Percentiles rank a stretch among this genome's conserved stretches.
Evolutionary conservation across 2,329 filamentous ascomycete genomes (phyloP).

Genomic region (Graphilbum sp.): DNA sequence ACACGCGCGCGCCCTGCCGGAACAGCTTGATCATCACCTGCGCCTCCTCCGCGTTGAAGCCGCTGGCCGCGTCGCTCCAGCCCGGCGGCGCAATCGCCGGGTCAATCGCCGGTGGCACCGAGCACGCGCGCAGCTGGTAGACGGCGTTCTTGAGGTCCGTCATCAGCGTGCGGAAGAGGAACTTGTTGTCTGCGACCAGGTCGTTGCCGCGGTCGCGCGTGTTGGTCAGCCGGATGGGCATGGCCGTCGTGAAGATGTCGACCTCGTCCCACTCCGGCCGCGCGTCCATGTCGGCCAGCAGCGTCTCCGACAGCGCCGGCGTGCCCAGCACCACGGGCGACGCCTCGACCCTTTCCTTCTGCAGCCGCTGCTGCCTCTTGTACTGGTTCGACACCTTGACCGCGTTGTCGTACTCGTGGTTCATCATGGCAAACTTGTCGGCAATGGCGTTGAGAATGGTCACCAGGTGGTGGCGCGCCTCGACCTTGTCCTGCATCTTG

Average conservation of each 20-base stretch:
- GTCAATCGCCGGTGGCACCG: constrained; percentile 58
- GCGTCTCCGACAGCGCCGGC: constrained; percentile 50
- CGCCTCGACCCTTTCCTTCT: constrained; percentile 16
- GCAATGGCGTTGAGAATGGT: constrained; percentile 97
- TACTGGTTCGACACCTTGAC: constrained; percentile 90
- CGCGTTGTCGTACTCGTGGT: constrained; percentile 84
- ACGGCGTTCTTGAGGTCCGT: constrained; percentile 94
- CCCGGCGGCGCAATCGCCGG: constrained; percentile 64
- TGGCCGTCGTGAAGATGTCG: constrained; percentile 78
- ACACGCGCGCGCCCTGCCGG: constrained; percentile 88
- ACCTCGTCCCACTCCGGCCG: constrained; percentile 94
- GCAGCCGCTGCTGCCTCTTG: constrained; percentile 58
- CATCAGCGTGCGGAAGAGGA: constrained; percentile 90
- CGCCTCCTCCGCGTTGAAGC: constrained; percentile 94
- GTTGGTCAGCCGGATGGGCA: constrained; percentile 90
- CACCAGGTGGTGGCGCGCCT: constrained; percentile 87
- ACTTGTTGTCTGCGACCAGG: constrained; percentile 92
- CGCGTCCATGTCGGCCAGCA: constrained; percentile 64
- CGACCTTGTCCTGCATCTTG: constrained; percentile 80
- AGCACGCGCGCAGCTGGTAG: constrained; percentile 84
- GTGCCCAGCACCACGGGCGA: constrained; percentile 26
- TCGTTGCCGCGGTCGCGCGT: constrained; percentile 77
- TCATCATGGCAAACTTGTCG: constrained; percentile 98
- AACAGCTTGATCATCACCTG: constrained; percentile 94
- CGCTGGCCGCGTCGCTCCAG: constrained; percentile 90